A percentile compares a stretch with the other conserved stretches of the same genome.
These are phyloP conservation scores for Fraxinus sp. DNA, from an alignment of 305 asterid species.

Conservation along the genomic window DNA sequence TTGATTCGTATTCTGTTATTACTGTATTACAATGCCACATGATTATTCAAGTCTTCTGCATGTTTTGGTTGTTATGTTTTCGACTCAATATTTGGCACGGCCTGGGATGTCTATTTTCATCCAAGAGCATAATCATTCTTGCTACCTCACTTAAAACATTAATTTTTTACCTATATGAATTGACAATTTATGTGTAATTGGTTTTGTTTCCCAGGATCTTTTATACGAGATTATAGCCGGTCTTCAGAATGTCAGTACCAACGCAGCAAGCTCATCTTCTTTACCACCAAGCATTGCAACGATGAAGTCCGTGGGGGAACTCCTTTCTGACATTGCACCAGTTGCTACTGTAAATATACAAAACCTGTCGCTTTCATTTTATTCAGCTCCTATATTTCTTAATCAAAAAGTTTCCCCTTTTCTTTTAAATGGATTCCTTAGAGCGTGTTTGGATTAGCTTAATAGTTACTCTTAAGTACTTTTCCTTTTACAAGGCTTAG, in stretches of 20 bases:
- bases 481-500: neutral
- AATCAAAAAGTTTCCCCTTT: neutral
- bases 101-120: neutral
- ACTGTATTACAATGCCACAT: neutral
- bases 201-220: conserved; percentile 49
- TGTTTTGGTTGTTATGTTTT: neutral
- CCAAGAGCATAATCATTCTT: neutral
- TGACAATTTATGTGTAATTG: conserved; percentile 7
- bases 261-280: conserved; percentile 80
- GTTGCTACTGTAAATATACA: conserved; percentile 48
- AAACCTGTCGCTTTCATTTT: conserved; percentile 15
- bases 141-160: neutral
- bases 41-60: neutral
- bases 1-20: neutral
- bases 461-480: neutral
- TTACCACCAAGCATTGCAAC: conserved; percentile 62
- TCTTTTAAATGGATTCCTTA: neutral
- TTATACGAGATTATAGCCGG: conserved; percentile 83
- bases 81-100: neutral
- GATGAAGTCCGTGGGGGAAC: conserved; percentile 65
- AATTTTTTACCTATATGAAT: neutral
- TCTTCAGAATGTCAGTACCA: conserved; percentile 70
- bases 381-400: neutral
- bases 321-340: conserved; percentile 77
- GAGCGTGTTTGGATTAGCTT: neutral